Evolutionary conservation across 768 basidiomycete genomes (phyloP).

Genomic region (Paxillus ammoniavirescens): DNA sequence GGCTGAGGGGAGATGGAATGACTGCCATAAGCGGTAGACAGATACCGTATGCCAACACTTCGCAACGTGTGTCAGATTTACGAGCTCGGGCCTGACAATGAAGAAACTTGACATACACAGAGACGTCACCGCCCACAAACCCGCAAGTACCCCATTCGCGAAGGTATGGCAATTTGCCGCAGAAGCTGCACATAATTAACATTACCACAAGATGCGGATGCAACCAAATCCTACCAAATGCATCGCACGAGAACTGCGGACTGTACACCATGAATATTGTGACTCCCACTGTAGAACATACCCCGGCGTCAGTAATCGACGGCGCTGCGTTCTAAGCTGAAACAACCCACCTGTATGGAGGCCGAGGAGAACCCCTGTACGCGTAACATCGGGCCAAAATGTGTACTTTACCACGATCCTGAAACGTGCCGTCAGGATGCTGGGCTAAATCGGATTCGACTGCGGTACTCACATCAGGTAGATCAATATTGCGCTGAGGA

Average conservation of each 20-base stretch:
- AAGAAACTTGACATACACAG: conserved; percentile 31
- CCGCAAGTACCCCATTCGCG: conserved; percentile 28
- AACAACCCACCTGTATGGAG: conserved; percentile 9
- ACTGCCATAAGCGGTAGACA: conserved; percentile 4
- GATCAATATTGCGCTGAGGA: conserved; percentile 32
- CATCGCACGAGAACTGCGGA: conserved; percentile 35
- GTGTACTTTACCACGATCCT: conserved; percentile 42
- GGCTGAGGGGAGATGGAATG: conserved; percentile 1
- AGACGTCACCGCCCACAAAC: conserved; percentile 32
- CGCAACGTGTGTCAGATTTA: neutral
- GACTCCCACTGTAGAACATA: conserved; percentile 21
- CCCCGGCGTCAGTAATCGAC: neutral
- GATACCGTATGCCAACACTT: conserved; percentile 7
- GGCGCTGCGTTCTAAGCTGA: neutral
- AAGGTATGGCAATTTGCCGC: conserved; percentile 30
- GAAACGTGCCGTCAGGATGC: neutral
- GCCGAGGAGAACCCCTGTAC: conserved; percentile 29
- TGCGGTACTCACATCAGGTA: conserved; percentile 36
- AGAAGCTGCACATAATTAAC: conserved; percentile 19
- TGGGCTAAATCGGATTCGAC: neutral
- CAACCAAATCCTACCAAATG: conserved; percentile 25
- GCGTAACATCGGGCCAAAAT: conserved; percentile 38
- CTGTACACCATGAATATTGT: conserved; percentile 30
- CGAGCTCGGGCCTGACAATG: neutral
- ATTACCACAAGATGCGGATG: neutral